Conservation (phyloP, 2,329 filamentous ascomycete species). For the Septoria linicola region DNA sequence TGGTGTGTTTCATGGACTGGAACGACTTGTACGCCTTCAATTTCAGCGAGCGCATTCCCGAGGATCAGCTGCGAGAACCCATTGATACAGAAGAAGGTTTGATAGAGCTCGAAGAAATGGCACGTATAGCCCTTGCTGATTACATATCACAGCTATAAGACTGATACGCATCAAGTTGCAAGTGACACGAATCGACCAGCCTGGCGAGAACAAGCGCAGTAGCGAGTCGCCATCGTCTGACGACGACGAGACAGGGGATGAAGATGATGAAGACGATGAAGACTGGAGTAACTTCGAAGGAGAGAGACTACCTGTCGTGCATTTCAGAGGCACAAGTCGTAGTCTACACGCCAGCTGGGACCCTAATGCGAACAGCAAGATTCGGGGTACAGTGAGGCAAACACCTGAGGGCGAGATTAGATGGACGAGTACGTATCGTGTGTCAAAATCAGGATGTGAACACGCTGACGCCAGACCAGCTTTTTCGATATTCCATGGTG, state of each 20-base stretch:
- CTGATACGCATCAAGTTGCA: constrained; percentile 68
- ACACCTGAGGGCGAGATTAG: constrained; percentile 70
- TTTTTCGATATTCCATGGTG: constrained; percentile 61
- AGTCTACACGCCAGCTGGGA: constrained; percentile 66
- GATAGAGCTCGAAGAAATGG: constrained; percentile 34
- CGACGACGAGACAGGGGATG: constrained; percentile 35
- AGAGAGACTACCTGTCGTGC: constrained; percentile 59
- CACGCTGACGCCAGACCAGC: too few species aligned
- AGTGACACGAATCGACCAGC: constrained; percentile 59
- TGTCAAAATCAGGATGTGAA: too few species aligned
- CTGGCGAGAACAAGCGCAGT: constrained; percentile 48
- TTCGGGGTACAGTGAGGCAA: constrained; percentile 65
- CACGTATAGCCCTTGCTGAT: constrained; percentile 31
- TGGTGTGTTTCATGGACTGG: constrained; percentile 58
- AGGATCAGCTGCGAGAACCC: constrained; percentile 45
- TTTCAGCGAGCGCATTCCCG: constrained; percentile 50
- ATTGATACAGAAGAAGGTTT: constrained; percentile 59
- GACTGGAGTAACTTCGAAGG: constrained; percentile 35
- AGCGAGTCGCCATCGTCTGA: constrained; percentile 40
- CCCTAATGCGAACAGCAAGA: constrained; percentile 65
- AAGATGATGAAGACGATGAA: constrained; percentile 30
- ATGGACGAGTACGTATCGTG: too few species aligned
- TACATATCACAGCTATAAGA: constrained; percentile 53
- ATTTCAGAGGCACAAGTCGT: constrained; percentile 63
- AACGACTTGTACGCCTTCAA: constrained; percentile 72